Conservation (phyloP, 2,329 filamentous ascomycete species). For the Fusarium sp. region DNA sequence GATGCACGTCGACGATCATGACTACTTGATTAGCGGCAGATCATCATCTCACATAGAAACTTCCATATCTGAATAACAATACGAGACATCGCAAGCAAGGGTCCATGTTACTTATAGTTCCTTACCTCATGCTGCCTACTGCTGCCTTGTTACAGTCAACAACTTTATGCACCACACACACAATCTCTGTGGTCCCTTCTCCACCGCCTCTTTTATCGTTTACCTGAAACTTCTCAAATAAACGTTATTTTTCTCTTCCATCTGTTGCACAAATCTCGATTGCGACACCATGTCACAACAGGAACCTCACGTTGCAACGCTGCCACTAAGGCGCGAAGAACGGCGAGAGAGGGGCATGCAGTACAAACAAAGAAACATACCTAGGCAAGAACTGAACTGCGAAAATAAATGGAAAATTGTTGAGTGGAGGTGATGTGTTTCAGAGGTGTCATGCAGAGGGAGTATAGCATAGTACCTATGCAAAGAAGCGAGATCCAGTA, state of each 20-base stretch:
- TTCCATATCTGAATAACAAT: slow-evolving; percentile 13
- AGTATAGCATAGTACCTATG: too few species aligned
- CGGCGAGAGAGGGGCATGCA: slow-evolving; percentile 24
- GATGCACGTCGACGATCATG: slow-evolving; percentile 25
- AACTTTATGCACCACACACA: not conserved
- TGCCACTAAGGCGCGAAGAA: slow-evolving; percentile 37
- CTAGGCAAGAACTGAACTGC: not conserved
- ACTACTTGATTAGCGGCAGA: slow-evolving; percentile 22
- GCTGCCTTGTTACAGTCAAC: slow-evolving; percentile 1
- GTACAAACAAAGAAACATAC: not conserved
- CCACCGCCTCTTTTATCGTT: slow-evolving; percentile 34
- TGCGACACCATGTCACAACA: slow-evolving; percentile 44
- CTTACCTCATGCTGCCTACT: not conserved
- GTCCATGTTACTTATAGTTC: not conserved
- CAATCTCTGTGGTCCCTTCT: slow-evolving; percentile 13
- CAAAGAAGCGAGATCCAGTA: slow-evolving; percentile 41
- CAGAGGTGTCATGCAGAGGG: slow-evolving; percentile 36
- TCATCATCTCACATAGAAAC: slow-evolving; percentile 12
- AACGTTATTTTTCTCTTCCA: slow-evolving; percentile 3
- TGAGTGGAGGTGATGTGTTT: slow-evolving; percentile 25
- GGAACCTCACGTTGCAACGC: slow-evolving; percentile 20
- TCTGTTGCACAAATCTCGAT: slow-evolving; percentile 49
- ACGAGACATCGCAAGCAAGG: slow-evolving; percentile 25
- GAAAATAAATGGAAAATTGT: slow-evolving; percentile 4
- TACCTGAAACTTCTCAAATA: slow-evolving; percentile 15